Evolutionary conservation across 129 eudicot species (phyloP).

Genomic region (Lactuca sativa): DNA sequence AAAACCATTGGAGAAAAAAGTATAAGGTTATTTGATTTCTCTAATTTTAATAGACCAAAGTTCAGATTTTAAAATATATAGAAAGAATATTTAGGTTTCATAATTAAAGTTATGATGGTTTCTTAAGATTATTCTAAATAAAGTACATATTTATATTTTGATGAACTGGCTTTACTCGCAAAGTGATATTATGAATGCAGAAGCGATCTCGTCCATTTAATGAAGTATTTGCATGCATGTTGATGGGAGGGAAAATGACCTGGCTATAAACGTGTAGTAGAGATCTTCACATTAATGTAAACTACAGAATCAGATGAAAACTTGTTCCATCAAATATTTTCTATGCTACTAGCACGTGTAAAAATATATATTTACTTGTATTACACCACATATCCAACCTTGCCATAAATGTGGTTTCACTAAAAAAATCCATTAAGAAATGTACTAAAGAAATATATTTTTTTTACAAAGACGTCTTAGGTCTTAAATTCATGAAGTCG

Average conservation of each 20-base stretch:
- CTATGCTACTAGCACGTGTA: conserved; percentile 28
- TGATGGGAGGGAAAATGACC: conserved; percentile 12
- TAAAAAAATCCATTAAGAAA: conserved; percentile 1
- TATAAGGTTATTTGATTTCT: neutral
- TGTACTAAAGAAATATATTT: too few relatives aligned
- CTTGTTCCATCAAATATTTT: conserved; percentile 11
- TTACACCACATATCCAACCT: conserved; percentile 21
- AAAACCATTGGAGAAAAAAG: too few relatives aligned
- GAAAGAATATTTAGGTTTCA: neutral
- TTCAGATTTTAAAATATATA: neutral
- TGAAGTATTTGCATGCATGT: conserved; percentile 18
- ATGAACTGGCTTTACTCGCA: conserved; percentile 31
- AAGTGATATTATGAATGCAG: conserved; percentile 27
- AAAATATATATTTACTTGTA: neutral
- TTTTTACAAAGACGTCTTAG: too few relatives aligned
- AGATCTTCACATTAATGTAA: conserved; percentile 11
- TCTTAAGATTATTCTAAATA: neutral
- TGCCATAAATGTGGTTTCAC: conserved; percentile 18
- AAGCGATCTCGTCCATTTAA: conserved; percentile 29
- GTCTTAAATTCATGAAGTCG: too few relatives aligned
- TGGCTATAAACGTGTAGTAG: conserved; percentile 23
- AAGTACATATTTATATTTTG: conserved; percentile 17
- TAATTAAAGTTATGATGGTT: neutral
- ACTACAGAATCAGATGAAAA: conserved; percentile 18
- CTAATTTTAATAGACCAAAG: neutral